phyloP scores from a whole-genome alignment of 2,329 filamentous ascomycete genomes.

The Aspergillus latus region DNA sequence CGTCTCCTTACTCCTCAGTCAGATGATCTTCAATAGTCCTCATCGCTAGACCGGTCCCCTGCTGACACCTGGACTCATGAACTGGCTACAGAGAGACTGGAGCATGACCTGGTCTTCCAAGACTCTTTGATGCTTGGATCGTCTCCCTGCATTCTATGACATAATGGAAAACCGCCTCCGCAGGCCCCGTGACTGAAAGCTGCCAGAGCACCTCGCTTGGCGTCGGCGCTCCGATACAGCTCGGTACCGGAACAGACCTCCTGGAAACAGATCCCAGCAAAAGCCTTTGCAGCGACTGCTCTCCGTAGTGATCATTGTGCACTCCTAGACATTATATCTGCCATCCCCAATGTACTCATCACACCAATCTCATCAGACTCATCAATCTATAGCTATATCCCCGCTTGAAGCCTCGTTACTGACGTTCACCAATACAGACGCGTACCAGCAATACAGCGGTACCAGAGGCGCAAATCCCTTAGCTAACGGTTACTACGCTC shows the following conservation, averaged over 20 bases:
- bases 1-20: neutral
- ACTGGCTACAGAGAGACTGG: too few species aligned
- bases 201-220: slow-evolving; percentile 8
- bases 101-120: too few species aligned
- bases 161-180: slow-evolving; percentile 24
- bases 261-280: too few species aligned
- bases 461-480: slow-evolving; percentile 16
- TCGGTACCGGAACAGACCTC: neutral
- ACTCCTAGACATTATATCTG: too few species aligned
- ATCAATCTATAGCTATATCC: too few species aligned
- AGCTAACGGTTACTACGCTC: slow-evolving; percentile 19
- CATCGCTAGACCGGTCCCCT: neutral
- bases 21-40: slow-evolving; percentile 7
- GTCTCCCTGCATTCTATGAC: slow-evolving; percentile 24
- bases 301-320: too few species aligned
- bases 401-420: neutral
- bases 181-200: slow-evolving; percentile 19
- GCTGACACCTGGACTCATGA: neutral
- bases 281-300: too few species aligned
- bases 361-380: too few species aligned
- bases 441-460: neutral
- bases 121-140: slow-evolving; percentile 8
- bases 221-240: neutral
- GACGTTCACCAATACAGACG: too few species aligned
- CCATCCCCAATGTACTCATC: too few species aligned